Conservation (phyloP, 805 yeast species). For the Kluyveromyces dobzhanskii region DNA sequence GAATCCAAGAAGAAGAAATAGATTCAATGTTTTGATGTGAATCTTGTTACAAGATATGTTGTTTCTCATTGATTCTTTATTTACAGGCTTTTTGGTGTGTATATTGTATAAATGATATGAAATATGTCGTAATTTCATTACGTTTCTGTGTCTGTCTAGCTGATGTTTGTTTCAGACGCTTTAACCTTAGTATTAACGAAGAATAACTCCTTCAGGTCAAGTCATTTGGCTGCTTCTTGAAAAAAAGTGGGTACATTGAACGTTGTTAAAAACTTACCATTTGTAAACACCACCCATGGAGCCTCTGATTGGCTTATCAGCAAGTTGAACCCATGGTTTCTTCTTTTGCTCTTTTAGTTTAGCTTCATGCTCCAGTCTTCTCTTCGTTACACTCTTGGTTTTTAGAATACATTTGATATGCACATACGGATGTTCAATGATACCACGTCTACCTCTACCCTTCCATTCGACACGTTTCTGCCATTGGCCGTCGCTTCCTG, state of each 20-base stretch:
- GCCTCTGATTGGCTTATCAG: conserved; percentile 41
- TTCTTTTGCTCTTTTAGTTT: conserved; percentile 37
- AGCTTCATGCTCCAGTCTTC: conserved; percentile 53
- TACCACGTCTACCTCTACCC: conserved; percentile 87
- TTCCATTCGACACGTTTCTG: conserved; percentile 64
- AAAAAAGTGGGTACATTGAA: too few relatives aligned
- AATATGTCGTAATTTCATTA: too few relatives aligned
- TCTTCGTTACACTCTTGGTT: conserved; percentile 49
- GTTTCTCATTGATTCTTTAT: too few relatives aligned
- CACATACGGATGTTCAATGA: conserved; percentile 64
- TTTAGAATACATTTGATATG: conserved; percentile 75
- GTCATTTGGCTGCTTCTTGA: too few relatives aligned
- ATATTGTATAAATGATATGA: too few relatives aligned
- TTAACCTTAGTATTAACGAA: too few relatives aligned
- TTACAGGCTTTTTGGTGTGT: too few relatives aligned
- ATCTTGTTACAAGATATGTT: too few relatives aligned
- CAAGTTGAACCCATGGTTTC: conserved; percentile 46
- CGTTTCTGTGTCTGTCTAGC: too few relatives aligned
- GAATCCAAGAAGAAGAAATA: conserved; percentile 3
- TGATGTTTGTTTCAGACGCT: too few relatives aligned
- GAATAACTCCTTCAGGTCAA: too few relatives aligned
- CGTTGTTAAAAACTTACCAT: too few relatives aligned
- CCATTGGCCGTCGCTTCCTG: conserved; percentile 81
- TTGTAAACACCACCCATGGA: conserved; percentile 43
- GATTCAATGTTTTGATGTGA: background rate